Conservation (phyloP, 1,284 basidiomycete genomes). For the Sphaerobolus stellatus region DNA sequence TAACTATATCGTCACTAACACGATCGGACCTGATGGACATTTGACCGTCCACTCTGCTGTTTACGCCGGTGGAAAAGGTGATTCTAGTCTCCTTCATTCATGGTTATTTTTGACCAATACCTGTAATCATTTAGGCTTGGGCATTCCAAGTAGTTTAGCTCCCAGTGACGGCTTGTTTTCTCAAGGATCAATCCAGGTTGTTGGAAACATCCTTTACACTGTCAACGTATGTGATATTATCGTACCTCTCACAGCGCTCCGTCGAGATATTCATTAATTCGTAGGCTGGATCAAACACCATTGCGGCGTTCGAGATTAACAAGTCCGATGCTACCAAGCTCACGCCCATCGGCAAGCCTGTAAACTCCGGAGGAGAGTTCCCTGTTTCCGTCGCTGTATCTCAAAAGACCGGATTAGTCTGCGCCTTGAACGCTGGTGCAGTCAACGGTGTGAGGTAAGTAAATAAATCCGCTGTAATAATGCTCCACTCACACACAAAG, state of each 20-base stretch:
- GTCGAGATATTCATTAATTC: not conserved
- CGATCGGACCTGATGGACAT: slow-evolving; percentile 28
- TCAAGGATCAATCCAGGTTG: slow-evolving; percentile 10
- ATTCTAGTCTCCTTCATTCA: not conserved
- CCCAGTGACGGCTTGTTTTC: too few species aligned
- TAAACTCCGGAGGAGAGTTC: slow-evolving; percentile 13
- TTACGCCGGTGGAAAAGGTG: slow-evolving; percentile 4
- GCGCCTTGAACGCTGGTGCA: slow-evolving; percentile 15
- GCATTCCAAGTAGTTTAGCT: too few species aligned
- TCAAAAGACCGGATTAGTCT: slow-evolving; percentile 5
- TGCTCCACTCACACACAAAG: not conserved
- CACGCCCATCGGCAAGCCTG: slow-evolving; percentile 15
- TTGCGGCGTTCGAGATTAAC: slow-evolving; percentile 15
- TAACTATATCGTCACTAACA: slow-evolving; percentile 31
- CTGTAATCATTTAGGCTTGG: slow-evolving; percentile 40
- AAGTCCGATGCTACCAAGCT: slow-evolving; percentile 12
- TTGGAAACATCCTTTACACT: not conserved
- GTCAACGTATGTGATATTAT: not conserved
- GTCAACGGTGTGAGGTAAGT: slow-evolving; percentile 11
- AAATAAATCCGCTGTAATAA: not conserved
- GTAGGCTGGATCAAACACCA: slow-evolving; percentile 15
- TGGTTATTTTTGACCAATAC: slow-evolving; percentile 29
- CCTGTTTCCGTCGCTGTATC: slow-evolving; percentile 15
- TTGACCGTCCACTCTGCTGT: slow-evolving; percentile 14
- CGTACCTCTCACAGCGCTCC: not conserved